Evolutionary conservation across 805 yeast genomes (phyloP).

Genomic region (Sungouiella thailandica): DNA sequence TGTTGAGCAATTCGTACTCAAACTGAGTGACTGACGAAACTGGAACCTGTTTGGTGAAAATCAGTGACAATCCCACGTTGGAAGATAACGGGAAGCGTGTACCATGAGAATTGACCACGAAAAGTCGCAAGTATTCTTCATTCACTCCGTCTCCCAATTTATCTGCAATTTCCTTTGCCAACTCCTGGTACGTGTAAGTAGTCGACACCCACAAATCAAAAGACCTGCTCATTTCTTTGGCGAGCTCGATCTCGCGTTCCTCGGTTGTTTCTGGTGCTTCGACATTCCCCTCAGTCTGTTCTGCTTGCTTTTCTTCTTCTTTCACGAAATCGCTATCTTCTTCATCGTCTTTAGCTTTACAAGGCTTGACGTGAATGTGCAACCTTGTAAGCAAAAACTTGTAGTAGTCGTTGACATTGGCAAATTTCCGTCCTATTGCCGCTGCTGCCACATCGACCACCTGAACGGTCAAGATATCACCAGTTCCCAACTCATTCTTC

Average conservation of each 20-base stretch:
- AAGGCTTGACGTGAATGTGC: slow-evolving; percentile 50
- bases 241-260: slow-evolving; percentile 14
- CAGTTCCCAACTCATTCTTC: slow-evolving; percentile 56
- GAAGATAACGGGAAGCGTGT: slow-evolving; percentile 46
- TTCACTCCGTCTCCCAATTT: slow-evolving; percentile 43
- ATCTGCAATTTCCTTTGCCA: slow-evolving; percentile 59
- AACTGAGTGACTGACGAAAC: slow-evolving; percentile 43
- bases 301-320: slow-evolving; percentile 15
- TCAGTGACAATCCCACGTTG: slow-evolving; percentile 31
- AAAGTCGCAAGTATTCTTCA: slow-evolving; percentile 61
- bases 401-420: slow-evolving; percentile 43
- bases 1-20: slow-evolving; percentile 72
- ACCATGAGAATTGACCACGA: slow-evolving; percentile 54
- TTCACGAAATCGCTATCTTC: slow-evolving; percentile 47
- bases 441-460: slow-evolving; percentile 17
- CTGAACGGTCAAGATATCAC: slow-evolving; percentile 56
- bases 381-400: slow-evolving; percentile 54
- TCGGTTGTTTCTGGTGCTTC: slow-evolving; percentile 13
- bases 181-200: slow-evolving; percentile 49
- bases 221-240: slow-evolving; percentile 18
- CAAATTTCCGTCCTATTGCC: slow-evolving; percentile 13
- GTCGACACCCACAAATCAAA: slow-evolving; percentile 70
- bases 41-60: slow-evolving; percentile 39
- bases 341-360: slow-evolving; percentile 38
- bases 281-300: slow-evolving; percentile 6